Evolutionary conservation across 1,139 yeast genomes (phyloP), one percentile per base, ranked within the genome.

Genomic region (Scheffersomyces illinoinensis): DNA sequence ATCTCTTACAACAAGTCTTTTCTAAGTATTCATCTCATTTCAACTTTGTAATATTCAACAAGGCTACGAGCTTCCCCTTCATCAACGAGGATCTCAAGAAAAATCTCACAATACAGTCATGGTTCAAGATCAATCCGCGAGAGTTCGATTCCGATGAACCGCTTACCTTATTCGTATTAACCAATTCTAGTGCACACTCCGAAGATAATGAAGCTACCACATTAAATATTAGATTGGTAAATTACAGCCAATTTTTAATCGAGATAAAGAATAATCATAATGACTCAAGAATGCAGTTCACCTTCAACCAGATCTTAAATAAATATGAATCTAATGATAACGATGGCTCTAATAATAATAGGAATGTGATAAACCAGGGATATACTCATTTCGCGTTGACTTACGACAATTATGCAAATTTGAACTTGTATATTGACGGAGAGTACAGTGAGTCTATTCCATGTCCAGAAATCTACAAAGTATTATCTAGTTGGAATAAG

Each of bases 391-490:
- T 81, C 51, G 77, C 71, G 4, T 63, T 81, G 21, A 78, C 83
- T 0, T 81, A 73, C 61, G 84, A 81, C 62, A 66, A 65, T 18
- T 73, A 72, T 61, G 70, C 74, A 10, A 79, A 78, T 60, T 69
- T 81, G 56, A 78, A 74, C 58, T 68, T 81, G 18, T 80, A 63
- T 61, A 61, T 81, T 8, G 76, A 81, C 62, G 84, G 84, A 4
- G 82, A 79, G 53, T 78, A 78, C 59, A 73, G 80, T 53, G 85
- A 81, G 61, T 77, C 81, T 14, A 78, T 80, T 10, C 84, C 84
- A 0, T 78, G 82, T 57, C 77, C 83, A 0, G 76, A 74, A 19
- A 64, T 79, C 5, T 64, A 66, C 51, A 73, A 73, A 57, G 65
- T 66, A 19, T 59, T 76, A 1, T 67, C 69, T 17, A 63, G 63